A percentile compares a stretch with the other conserved stretches of the same genome.
phyloP scores from a whole-genome alignment of 2,329 filamentous ascomycete genomes.

The Dothistroma septosporum region DNA sequence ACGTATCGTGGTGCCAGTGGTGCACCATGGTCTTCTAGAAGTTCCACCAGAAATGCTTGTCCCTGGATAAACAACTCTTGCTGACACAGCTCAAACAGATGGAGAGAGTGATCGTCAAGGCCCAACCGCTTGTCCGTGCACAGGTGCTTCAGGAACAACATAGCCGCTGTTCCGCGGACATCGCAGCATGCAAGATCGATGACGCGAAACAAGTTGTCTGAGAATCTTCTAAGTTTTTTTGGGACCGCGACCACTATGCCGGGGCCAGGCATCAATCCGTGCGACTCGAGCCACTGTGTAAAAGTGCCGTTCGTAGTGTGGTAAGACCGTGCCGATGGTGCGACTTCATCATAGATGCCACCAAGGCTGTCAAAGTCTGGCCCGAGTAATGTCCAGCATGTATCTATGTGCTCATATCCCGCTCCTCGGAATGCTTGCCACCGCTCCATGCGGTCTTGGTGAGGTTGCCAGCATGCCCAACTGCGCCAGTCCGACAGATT shows the following conservation, averaged over 20 bases:
- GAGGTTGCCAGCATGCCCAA: conserved; percentile 4
- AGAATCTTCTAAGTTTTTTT: neutral
- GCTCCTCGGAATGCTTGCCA: conserved; percentile 1
- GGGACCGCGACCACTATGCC: neutral
- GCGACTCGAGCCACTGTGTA: neutral
- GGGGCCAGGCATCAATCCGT: neutral
- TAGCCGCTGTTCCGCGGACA: neutral
- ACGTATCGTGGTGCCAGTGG: neutral
- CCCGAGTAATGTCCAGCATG: conserved; percentile 3
- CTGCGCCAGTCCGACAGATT: neutral
- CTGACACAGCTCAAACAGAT: neutral
- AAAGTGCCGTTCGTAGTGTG: neutral
- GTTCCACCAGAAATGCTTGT: neutral
- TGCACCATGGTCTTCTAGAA: neutral
- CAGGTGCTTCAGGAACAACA: neutral
- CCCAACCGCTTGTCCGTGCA: neutral
- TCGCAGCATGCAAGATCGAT: neutral
- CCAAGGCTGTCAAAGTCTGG: neutral
- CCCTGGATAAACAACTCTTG: neutral
- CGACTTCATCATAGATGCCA: neutral
- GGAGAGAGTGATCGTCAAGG: neutral
- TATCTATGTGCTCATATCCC: neutral
- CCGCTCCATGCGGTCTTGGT: neutral
- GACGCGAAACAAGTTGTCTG: neutral
- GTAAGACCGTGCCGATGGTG: neutral